Evolutionary conservation across 2,329 filamentous ascomycete genomes (phyloP), one percentile per base, ranked within the genome.

Genomic region (Ramularia endophylla): DNA sequence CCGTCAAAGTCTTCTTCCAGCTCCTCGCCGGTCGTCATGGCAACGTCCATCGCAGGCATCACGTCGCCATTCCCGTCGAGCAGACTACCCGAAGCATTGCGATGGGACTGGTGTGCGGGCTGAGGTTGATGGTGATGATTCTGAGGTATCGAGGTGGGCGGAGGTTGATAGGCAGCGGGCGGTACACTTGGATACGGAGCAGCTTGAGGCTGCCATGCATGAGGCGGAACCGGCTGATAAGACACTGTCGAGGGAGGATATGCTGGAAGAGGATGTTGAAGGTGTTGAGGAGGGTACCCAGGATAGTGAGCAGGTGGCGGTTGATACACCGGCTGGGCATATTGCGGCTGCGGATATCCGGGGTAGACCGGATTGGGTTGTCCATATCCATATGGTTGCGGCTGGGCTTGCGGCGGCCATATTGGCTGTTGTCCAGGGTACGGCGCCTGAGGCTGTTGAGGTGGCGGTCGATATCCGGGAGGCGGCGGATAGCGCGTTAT

Each of bases 401-500:
- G 43, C 28, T 20, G 34, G 8, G 16, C 16, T 20, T 47, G 44
- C n/a, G 36, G 43, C 30, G 44, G 43, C 55, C 55, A 60, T 33
- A 28, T 41, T 16, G 37, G 36, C 13, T 44, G 48, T 29, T 49
- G 47, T 35, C 19, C 36, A 27, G 38, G 47, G 5, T 40, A 40
- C 15, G 41, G 40, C 12, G 36, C n/a, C 29, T 11, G 29, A 32
- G 29, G 16, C 29, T 32, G 47, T 27, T 53, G 51, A 8, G 41
- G 37, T 32, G 55, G 56, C 13, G 46, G 47, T 32, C 56, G 62
- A 47, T 71, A 72, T 11, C 68, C 68, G n/a, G 68, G 68, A 20
- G 70, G 70, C 30, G 69, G 70, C 36, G 70, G 66, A 56, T 72
- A 73, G 22, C 66, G 61, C 6, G 70, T 73, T 46, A 72, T 71